These are phyloP conservation scores for Cucumis cinereus DNA, from an alignment of 306 rosid genomes.

Conservation along the genomic window DNA sequence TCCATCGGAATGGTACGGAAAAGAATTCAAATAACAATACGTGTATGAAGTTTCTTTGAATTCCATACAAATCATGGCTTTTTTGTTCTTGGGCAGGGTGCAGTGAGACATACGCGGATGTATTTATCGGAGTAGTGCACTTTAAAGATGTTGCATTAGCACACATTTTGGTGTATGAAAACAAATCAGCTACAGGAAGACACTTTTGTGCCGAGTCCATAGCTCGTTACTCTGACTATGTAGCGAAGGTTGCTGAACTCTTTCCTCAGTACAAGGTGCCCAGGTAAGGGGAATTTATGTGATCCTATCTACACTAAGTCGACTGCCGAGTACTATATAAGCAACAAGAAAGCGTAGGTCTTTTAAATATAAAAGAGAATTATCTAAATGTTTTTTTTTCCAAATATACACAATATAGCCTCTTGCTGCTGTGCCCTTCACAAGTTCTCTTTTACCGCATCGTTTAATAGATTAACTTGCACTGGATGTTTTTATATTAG, in stretches of 20 bases:
- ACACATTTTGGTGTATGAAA: constrained; percentile 74
- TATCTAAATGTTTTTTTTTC: neutral
- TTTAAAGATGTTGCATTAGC: constrained; percentile 89
- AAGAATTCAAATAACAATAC: neutral
- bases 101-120: constrained; percentile 49
- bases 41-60: neutral
- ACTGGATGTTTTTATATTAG: neutral
- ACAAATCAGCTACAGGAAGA: constrained; percentile 67
- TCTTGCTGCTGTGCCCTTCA: neutral
- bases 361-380: neutral
- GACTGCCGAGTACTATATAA: neutral
- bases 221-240: constrained; percentile 75
- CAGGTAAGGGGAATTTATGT: constrained; percentile 30
- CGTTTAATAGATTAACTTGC: neutral
- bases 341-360: neutral
- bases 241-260: constrained; percentile 64
- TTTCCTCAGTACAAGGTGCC: constrained; percentile 66
- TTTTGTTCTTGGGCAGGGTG: constrained; percentile 36
- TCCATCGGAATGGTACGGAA: neutral
- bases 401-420: neutral
- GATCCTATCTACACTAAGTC: neutral
- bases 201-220: constrained; percentile 71
- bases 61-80: neutral
- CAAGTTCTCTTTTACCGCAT: neutral
- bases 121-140: constrained; percentile 63